Evolutionary conservation across 306 rosid genomes (phyloP).

Genomic region (Argentina anserina): DNA sequence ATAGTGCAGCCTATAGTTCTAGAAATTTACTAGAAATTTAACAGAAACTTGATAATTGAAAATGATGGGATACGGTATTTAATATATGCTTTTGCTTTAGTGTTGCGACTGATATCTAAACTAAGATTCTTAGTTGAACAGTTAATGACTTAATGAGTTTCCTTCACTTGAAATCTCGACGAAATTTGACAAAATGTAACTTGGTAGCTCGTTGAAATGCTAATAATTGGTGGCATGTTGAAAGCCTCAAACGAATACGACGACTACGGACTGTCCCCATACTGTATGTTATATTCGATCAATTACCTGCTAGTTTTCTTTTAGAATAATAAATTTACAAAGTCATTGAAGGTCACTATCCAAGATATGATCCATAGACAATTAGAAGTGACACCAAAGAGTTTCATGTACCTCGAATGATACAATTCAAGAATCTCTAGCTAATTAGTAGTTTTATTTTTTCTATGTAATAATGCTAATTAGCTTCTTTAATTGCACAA

Average conservation of each 20-base stretch:
- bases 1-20: background rate
- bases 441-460: background rate
- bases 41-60: conserved; percentile 21
- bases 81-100: background rate
- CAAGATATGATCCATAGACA: background rate
- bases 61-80: conserved; percentile 31
- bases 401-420: background rate
- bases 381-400: background rate
- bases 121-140: conserved; percentile 19
- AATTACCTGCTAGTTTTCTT: too few relatives aligned
- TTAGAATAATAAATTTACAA: too few relatives aligned
- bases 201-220: background rate
- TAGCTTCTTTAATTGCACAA: background rate
- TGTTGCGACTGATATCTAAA: conserved; percentile 35
- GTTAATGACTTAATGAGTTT: background rate
- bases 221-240: too few relatives aligned
- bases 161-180: background rate
- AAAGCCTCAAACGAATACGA: too few relatives aligned
- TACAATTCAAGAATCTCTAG: background rate
- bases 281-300: too few relatives aligned
- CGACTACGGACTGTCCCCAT: too few relatives aligned
- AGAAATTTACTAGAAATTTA: background rate
- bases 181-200: background rate
- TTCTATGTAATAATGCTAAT: background rate
- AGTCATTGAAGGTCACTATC: background rate